phyloP scores from a whole-genome alignment of 208 protist genomes.

The Acanthamoeba royreba region DNA sequence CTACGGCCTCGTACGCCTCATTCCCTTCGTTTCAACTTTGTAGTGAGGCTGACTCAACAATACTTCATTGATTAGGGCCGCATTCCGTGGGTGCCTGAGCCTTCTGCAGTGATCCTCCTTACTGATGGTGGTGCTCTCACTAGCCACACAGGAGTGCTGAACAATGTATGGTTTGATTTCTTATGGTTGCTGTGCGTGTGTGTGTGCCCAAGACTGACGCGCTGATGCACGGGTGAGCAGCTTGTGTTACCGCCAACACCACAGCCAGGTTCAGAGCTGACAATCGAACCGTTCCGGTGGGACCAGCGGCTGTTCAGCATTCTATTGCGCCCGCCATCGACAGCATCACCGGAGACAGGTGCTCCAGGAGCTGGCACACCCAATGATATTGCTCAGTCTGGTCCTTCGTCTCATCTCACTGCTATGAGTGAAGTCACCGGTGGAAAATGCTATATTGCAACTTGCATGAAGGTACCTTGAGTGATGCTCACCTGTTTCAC shows the following conservation, averaged over 20 bases:
- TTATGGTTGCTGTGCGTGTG: no score
- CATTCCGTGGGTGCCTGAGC: conserved; percentile 57
- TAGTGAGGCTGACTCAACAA: background rate
- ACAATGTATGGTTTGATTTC: conserved; percentile 40
- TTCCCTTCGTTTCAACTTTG: background rate
- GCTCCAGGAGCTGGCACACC: background rate
- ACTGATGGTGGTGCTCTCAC: conserved; percentile 57
- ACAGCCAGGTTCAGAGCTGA: conserved; percentile 42
- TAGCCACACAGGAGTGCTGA: background rate
- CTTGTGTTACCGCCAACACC: conserved; percentile 20
- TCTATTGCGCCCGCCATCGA: background rate
- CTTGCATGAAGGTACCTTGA: conserved; percentile 57
- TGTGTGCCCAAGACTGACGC: no score
- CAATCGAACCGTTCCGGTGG: conserved; percentile 61
- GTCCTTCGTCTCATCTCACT: background rate
- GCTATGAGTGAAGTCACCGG: background rate
- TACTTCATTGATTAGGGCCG: conserved; percentile 29
- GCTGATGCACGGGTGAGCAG: background rate
- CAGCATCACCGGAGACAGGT: background rate
- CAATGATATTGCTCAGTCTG: background rate
- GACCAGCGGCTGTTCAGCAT: conserved; percentile 62
- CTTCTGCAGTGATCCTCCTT: conserved; percentile 43
- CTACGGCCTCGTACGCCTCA: conserved; percentile 37
- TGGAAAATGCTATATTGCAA: conserved; percentile 58
- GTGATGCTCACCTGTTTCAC: no score